phyloP scores from a whole-genome alignment of 2,329 filamentous ascomycete genomes.

The Chaetoscypha palmicola region DNA sequence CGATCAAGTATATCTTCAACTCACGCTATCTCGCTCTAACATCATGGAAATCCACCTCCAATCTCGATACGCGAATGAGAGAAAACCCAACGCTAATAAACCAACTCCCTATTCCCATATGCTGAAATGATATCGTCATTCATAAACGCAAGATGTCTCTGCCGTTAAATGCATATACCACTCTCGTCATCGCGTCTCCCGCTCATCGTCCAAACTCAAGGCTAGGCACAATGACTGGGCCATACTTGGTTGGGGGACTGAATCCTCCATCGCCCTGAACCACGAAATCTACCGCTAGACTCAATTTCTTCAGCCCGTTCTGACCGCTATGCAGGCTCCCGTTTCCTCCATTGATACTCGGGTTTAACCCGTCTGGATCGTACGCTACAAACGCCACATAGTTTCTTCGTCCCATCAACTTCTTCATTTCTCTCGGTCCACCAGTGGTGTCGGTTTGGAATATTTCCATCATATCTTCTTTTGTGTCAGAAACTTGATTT shows the following conservation, averaged over 20 bases:
- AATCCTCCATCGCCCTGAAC: constrained; percentile 86
- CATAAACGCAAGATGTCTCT: background rate
- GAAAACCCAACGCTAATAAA: background rate
- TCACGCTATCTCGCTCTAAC: too few species aligned
- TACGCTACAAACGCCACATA: constrained; percentile 93
- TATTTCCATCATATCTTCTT: constrained; percentile 99
- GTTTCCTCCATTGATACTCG: constrained; percentile 34
- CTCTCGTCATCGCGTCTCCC: background rate
- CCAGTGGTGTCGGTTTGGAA: constrained; percentile 92
- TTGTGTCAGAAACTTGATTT: constrained; percentile 77
- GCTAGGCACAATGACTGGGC: constrained; percentile 89
- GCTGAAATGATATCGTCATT: background rate
- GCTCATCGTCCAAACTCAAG: constrained; percentile 62
- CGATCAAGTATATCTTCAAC: too few species aligned
- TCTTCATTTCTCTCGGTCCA: constrained; percentile 73
- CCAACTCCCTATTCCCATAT: background rate
- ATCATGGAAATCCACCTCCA: too few species aligned
- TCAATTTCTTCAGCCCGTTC: constrained; percentile 58
- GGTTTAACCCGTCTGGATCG: constrained; percentile 86
- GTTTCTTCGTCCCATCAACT: constrained; percentile 88
- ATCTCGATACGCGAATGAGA: background rate
- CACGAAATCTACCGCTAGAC: constrained; percentile 90
- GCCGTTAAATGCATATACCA: background rate
- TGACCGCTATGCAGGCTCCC: constrained; percentile 31
- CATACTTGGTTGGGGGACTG: constrained; percentile 84